A percentile compares a stretch with the other conserved stretches of the same genome.
Evolutionary conservation across 2,329 filamentous ascomycete species (phyloP).

Genomic region (Gaeumannomyces sp.): DNA sequence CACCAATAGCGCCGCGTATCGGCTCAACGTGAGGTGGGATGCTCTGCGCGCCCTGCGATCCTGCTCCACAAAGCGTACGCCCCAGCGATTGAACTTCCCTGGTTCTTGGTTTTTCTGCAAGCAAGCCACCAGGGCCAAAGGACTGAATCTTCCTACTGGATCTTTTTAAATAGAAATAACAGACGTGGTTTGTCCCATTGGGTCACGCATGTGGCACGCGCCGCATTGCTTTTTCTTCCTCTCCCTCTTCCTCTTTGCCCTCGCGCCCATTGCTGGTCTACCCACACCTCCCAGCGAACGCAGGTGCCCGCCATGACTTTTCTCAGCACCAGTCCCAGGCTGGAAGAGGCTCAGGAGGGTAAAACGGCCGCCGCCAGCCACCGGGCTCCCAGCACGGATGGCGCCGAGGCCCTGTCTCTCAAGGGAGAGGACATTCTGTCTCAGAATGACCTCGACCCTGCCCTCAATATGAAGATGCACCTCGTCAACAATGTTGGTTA

Average conservation of each 20-base stretch:
- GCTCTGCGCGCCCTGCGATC: background rate
- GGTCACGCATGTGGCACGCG: background rate
- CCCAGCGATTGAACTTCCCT: background rate
- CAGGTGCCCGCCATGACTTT: background rate
- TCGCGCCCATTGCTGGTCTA: background rate
- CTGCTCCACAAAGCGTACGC: background rate
- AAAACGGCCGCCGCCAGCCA: background rate
- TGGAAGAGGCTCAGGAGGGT: background rate
- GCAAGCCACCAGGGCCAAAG: background rate
- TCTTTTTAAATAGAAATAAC: background rate
- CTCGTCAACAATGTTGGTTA: slow-evolving; percentile 59
- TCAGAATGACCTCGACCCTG: slow-evolving; percentile 53
- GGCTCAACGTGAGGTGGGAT: background rate
- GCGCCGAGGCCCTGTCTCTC: background rate
- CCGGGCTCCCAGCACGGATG: background rate
- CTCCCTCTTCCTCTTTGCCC: background rate
- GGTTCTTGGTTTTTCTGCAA: background rate
- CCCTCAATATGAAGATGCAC: slow-evolving; percentile 60
- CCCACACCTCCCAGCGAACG: background rate
- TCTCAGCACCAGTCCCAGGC: background rate
- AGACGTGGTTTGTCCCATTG: background rate
- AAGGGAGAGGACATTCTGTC: slow-evolving; percentile 45
- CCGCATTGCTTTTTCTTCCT: background rate
- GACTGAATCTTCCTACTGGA: background rate
- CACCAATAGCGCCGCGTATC: background rate